Evolutionary conservation across 129 eudicot genomes (phyloP).

Genomic region (Ambrosia trifida): DNA sequence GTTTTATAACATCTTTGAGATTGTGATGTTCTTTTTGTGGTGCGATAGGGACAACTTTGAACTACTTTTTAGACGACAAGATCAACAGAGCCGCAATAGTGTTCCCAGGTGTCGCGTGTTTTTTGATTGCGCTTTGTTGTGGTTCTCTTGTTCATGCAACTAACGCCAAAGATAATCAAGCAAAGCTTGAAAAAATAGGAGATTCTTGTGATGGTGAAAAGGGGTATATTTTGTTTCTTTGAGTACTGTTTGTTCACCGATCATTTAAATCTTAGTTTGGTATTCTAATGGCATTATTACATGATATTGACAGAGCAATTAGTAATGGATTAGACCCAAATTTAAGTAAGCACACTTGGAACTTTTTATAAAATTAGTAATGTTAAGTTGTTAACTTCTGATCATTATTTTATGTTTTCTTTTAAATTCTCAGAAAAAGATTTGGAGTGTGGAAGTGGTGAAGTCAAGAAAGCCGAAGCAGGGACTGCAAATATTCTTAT

Average conservation of each 20-base stretch:
- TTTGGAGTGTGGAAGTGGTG: conserved; percentile 3
- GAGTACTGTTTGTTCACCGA: not conserved
- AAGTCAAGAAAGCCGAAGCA: conserved; percentile 4
- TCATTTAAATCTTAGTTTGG: not conserved
- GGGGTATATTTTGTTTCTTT: conserved; percentile 5
- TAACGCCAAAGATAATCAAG: conserved; percentile 19
- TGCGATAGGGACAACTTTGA: conserved; percentile 12
- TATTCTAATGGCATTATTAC: not conserved
- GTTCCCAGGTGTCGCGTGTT: conserved; percentile 22
- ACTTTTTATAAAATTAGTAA: not conserved
- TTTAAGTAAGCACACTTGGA: conserved; percentile 10
- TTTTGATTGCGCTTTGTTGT: conserved; percentile 18
- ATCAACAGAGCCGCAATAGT: conserved; percentile 19
- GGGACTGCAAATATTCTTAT: conserved; percentile 19
- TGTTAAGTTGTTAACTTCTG: not conserved
- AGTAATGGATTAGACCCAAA: conserved; percentile 1
- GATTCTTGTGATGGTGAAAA: not conserved
- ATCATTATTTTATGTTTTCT: not conserved
- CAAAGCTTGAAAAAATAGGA: conserved; percentile 5
- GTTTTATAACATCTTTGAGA: not conserved
- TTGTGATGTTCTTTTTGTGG: not conserved
- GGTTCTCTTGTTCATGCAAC: conserved; percentile 14
- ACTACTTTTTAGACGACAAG: conserved; percentile 20
- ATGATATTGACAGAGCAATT: not conserved
- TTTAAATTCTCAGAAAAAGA: not conserved